Base-by-base conservation (phyloP, 495 filamentous ascomycete genomes). In the Lophiostoma macrostomum region DNA sequence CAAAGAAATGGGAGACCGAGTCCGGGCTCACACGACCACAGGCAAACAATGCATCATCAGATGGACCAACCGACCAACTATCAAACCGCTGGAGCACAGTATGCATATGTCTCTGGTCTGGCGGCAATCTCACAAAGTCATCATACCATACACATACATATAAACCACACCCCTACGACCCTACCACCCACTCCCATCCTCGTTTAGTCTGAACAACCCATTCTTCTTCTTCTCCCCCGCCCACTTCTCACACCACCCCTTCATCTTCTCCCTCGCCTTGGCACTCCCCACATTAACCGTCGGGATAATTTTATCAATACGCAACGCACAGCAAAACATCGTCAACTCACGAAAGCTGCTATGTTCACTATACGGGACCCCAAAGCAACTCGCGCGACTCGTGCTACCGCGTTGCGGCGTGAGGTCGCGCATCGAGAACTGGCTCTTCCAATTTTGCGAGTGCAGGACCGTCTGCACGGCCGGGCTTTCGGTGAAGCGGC, bases 361-460 rank as follows among this genome's bases (percentile, higher is more conserved):
- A 61, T 98, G 93, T 71, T 98, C 93, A 44, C 83, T 88, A 64
- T 98, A 98, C 32, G 93, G 93, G 19, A 97, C 93, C 11, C 86
- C 89, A 56, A 88, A 96, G 61, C 88, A 94, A 51, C 81, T 82
- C 19, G 85, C 84, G 51, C 86, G 81, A 36, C 76, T 74, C 19
- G 85, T 85, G 65, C 83, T 85, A 4, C 93, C 94, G 1, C 89
- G 76, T 71, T 91, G 84, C 0, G 90, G 85, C 8, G 79, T 75
- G 19, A 98, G 71, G 35, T 95, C 83, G 4, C 68, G 45, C 34
- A 75, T 75, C 0, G 72, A 71, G 61, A 87, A 97, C 8, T 74
- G 69, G 4, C 81, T 80, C 52, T 81, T 78, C 90, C 93, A 97
- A 16, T 80, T 79, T 2, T 74, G 68, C 0, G 82, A 81, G 63